These are phyloP conservation scores for Gnomoniopsis sp. DNA, from an alignment of 2,329 filamentous ascomycete genomes.

Conservation along the genomic window DNA sequence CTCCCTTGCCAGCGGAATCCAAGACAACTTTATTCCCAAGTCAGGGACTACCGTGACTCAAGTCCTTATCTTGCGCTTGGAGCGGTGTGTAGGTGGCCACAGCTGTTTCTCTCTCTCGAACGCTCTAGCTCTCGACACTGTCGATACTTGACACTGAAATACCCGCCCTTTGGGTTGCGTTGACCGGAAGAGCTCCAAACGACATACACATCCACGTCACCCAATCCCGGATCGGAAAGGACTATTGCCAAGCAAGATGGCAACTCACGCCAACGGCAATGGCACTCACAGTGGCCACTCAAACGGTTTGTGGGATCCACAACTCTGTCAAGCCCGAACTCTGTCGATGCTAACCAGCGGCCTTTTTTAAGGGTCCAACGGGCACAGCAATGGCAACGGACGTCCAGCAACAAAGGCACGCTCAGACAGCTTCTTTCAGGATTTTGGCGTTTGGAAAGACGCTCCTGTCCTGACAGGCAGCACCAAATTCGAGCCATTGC, in stretches of 20 bases:
- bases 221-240: not conserved
- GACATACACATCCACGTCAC: not conserved
- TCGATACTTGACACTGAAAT: conserved; percentile 8
- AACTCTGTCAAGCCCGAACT: not conserved
- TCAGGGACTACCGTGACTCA: not conserved
- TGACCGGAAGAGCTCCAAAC: not conserved
- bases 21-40: not conserved
- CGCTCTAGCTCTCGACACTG: not conserved
- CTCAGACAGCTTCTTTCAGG: conserved; percentile 46
- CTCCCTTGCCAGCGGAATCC: conserved; percentile 2
- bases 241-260: conserved; percentile 4
- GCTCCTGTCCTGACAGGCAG: conserved; percentile 67
- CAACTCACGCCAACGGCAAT: conserved; percentile 1
- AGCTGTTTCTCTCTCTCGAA: not conserved
- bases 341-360: no score
- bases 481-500: conserved; percentile 66
- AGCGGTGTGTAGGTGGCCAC: not conserved
- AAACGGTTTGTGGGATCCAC: conserved; percentile 7
- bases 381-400: not conserved
- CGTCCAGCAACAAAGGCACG: conserved; percentile 23
- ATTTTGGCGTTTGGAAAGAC: conserved; percentile 66
- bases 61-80: not conserved
- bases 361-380: not conserved
- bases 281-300: not conserved
- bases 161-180: not conserved